Base-by-base conservation (phyloP, 345 rosid species). In the Microcos paniculata region DNA sequence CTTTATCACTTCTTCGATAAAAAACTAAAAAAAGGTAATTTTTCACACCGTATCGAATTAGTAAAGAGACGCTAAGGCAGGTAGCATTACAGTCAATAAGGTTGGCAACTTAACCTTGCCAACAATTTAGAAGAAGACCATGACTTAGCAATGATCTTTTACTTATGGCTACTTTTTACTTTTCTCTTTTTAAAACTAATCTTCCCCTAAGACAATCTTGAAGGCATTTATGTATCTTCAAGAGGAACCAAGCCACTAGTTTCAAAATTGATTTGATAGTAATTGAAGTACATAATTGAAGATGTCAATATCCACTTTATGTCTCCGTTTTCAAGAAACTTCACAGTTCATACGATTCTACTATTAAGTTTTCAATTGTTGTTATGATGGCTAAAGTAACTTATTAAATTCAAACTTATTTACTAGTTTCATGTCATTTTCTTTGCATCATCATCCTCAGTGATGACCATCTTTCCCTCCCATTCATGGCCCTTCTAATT, bases 401-500 rank as follows among this genome's bases (percentile, higher is more conserved):
- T n/a, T n/a, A n/a, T n/a, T n/a, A n/a, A n/a, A n/a, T n/a, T n/a
- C n/a, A n/a, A n/a, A n/a, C n/a, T n/a, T n/a, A n/a, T n/a, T n/a
- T n/a, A n/a, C n/a, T n/a, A n/a, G n/a, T n/a, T n/a, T n/a, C n/a
- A 23, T 58, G 74, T 55, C 63, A 7, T 48, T 30, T 4, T 65
- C 59, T 33, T 30, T 19, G 59, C 72, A 57, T 48, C 26, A 48
- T 59, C 79, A n/a, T 30, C 7, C 16, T 71, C n/a, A n/a, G n/a
- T n/a, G n/a, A n/a, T n/a, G n/a, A n/a, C n/a, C n/a, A n/a, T n/a
- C n/a, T 24, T 5, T 15, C 55, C 15, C 53, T 8, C 51, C 24
- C 15, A 21, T 38, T 61, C n/a, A 14, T 8, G 52, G 56, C 53
- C 53, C 28, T 68, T 57, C 16, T 28, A 18, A 5, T 23, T 6